Percentiles rank a stretch among this genome's conserved stretches.
phyloP scores from a whole-genome alignment of 2,329 filamentous ascomycete species.

The Aspergillus tanneri region DNA sequence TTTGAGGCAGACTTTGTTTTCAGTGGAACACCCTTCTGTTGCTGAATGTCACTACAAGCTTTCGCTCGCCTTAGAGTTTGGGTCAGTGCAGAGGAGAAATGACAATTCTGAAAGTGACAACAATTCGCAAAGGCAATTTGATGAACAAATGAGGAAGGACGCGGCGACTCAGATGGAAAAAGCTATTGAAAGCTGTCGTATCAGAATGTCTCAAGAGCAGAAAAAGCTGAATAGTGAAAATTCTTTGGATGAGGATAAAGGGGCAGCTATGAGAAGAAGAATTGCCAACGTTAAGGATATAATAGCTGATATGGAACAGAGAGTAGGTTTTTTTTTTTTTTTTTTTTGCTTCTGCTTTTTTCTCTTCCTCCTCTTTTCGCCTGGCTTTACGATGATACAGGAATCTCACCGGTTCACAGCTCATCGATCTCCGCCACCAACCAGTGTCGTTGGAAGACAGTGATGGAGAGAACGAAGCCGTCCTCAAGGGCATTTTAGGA shows the following conservation, averaged over 20 bases:
- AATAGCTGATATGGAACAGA: conserved; percentile 60
- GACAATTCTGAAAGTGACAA: conserved; percentile 36
- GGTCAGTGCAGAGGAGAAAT: conserved; percentile 63
- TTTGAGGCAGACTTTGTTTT: conserved; percentile 75
- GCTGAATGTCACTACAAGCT: conserved; percentile 97
- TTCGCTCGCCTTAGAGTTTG: conserved; percentile 90
- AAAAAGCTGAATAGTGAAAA: conserved; percentile 40
- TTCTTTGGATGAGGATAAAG: conserved; percentile 43
- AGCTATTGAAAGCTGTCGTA: conserved; percentile 59
- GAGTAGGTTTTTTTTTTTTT: conserved; percentile 45
- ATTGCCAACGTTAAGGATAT: conserved; percentile 62
- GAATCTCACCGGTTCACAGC: conserved; percentile 31
- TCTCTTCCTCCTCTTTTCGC: neutral
- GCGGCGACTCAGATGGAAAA: conserved; percentile 60
- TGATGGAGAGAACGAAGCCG: conserved; percentile 36
- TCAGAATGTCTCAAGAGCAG: conserved; percentile 56
- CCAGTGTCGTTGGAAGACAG: conserved; percentile 49
- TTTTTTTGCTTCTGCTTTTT: no score
- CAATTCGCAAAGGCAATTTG: conserved; percentile 43
- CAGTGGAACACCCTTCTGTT: conserved; percentile 77
- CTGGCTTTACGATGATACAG: conserved; percentile 5
- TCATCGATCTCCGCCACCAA: conserved; percentile 58
- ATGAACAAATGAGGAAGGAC: conserved; percentile 58
- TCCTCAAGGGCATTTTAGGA: conserved; percentile 58
- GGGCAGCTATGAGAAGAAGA: conserved; percentile 43